Evolutionary conservation across 495 filamentous ascomycete species (phyloP).

Genomic region (Astrothelium subdiscretum): DNA sequence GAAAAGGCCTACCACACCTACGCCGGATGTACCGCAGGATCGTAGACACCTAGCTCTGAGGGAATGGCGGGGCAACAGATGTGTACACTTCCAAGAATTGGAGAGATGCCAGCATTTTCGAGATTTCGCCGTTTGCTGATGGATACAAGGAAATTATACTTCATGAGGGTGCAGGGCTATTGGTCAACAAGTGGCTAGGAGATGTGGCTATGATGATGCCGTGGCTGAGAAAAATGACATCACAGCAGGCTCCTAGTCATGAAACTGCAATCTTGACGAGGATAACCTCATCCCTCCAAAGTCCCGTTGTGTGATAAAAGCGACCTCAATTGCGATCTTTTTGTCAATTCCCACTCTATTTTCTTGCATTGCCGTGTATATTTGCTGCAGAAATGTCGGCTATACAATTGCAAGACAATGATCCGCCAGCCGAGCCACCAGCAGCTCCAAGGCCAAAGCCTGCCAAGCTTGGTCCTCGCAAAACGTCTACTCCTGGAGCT

Average conservation of each 20-base stretch:
- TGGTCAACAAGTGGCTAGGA: too few relatives aligned
- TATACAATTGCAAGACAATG: neutral
- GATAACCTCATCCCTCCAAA: neutral
- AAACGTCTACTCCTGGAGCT: constrained; percentile 3
- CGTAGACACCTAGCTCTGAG: too few relatives aligned
- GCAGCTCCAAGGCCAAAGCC: constrained; percentile 3
- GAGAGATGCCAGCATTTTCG: too few relatives aligned
- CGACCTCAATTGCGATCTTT: neutral
- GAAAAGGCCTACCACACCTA: too few relatives aligned
- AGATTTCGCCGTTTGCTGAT: too few relatives aligned
- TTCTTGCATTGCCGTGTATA: neutral
- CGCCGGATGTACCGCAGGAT: too few relatives aligned
- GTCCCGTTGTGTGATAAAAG: neutral
- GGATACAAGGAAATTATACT: too few relatives aligned
- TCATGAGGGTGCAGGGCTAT: too few relatives aligned
- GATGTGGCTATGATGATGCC: neutral
- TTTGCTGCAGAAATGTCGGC: neutral
- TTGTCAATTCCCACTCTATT: neutral
- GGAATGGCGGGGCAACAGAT: too few relatives aligned
- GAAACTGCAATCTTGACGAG: too few relatives aligned
- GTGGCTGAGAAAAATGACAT: neutral
- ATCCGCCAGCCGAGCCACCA: neutral
- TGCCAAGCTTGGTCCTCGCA: constrained; percentile 3
- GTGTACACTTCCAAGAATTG: too few relatives aligned
- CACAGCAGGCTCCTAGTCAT: neutral